Base-by-base conservation (phyloP, 306 rosid genomes). In the Cucumis cinereus region DNA sequence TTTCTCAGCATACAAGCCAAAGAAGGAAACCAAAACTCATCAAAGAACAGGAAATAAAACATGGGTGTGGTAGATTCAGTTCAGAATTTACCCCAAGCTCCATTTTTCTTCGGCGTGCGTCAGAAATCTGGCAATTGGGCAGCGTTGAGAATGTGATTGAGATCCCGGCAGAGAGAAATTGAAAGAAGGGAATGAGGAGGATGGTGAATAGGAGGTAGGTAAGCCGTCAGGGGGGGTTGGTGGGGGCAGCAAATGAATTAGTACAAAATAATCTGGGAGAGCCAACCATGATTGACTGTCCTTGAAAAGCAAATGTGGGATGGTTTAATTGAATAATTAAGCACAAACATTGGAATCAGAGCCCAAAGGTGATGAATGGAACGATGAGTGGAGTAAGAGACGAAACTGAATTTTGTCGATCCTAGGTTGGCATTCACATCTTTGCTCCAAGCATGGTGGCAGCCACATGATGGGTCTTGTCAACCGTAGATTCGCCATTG, bases 71-170 rank as follows among this genome's bases (percentile, higher is more conserved):
- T 3, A 60, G 79, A 40, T 41, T 60, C 9, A 30, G 50, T 6
- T 24, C 15, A 40, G 68, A 23, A 75, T 14, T 77, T 77, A 77
- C 73, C 79, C 40, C 79, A 75, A 59, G 40, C 55, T 40, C 67
- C 78, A 75, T 75, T 41, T 11, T 22, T 66, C 17, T 11, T 43
- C 4, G 30, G 28, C 49, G 52, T 9, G 8, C 38, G 7, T 16
- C 49, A n/a, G 49, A 36, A 64, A 64, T 36, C 2, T 9, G 16
- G 43, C 16, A 36, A 36, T 64, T 17, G 23, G 26, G 8, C 71
- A 8, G 26, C 49, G 71, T 64, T 5, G 52, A 68, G 20, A 41
- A 68, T 43, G 74, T 1, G 36, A 68, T 68, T 41, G n/a, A 43
- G 74, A 8, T 36, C 47, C 16, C 28, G 26, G 11, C 35, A 68